Evolutionary conservation across 1,284 basidiomycete species (phyloP), one percentile per base, ranked within the genome.

Genomic region (Ceraceosorus guamensis): DNA sequence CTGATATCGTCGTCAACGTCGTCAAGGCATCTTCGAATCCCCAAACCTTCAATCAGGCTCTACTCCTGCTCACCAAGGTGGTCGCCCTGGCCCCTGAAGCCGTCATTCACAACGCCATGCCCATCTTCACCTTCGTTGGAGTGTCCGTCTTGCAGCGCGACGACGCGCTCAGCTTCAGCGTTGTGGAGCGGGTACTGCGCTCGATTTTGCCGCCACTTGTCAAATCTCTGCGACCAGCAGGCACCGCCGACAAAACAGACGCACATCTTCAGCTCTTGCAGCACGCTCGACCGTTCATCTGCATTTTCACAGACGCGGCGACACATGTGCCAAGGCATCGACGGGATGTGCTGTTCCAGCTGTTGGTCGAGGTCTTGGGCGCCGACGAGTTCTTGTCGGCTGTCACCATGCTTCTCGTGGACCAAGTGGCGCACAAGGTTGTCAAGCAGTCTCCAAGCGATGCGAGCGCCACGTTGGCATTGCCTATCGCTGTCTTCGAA

Each of bases 41-140:
- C 1, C 90, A 96, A 73, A 93, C 89, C 0, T 92, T 92, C 78
- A 86, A 97, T 66, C 88, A 93, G 73, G 90, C 91, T 0, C 80
- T 98, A 3, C 80, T 96, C n/a, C 81, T 97, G 32, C 86, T 96
- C 76, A 86, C 91, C 3, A 86, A 82, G 61, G 79, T 98, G 51
- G 88, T 91, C 1, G 83, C 85, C 34, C 80, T 97, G 46, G 85
- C 87, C 0, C 91, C 92, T 0, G 90, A 93, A 58, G 87, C 89
- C 6, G 89, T 95, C 13, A 81, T 97, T 33, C 90, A 90, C 75
- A 91, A 95, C 69, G 83, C 96, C 59, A 97, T 98, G 91, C 92
- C 95, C 5, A 87, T 99, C 56, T 97, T 99, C 79, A 97, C 93
- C 0, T 98, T 97, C 79, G 96, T 98, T 87, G 93, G 95, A 32